phyloP scores from a whole-genome alignment of 306 rosid species.

The Pterocarpus macrocarpus region DNA sequence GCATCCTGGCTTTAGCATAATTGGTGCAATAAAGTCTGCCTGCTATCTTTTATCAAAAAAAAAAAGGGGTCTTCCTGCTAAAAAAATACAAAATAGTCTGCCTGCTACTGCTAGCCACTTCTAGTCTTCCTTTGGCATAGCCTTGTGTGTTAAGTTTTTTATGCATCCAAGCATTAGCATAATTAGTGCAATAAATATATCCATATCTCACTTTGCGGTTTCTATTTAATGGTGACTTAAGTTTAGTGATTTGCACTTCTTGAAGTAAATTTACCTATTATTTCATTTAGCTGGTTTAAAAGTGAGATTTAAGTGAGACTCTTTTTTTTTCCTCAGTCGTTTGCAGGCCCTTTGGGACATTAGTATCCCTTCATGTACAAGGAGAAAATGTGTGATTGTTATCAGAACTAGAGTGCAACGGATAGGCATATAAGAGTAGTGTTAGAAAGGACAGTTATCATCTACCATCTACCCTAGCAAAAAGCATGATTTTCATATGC shows the following conservation, averaged over 20 bases:
- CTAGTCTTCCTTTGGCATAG: slow-evolving; percentile 13
- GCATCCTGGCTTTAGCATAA: neutral
- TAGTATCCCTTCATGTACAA: slow-evolving; percentile 29
- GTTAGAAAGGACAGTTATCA: slow-evolving; percentile 31
- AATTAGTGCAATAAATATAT: slow-evolving; percentile 27
- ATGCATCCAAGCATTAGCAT: slow-evolving; percentile 6
- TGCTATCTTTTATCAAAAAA: neutral
- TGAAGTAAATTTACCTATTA: slow-evolving; percentile 4
- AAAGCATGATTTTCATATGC: slow-evolving; percentile 7
- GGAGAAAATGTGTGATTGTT: slow-evolving; percentile 29
- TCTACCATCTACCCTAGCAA: slow-evolving; percentile 24
- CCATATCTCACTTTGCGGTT: neutral
- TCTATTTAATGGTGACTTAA: neutral
- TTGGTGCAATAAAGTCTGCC: slow-evolving; percentile 1
- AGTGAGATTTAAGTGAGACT: neutral
- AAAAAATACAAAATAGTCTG: neutral
- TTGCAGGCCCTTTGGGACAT: slow-evolving; percentile 24
- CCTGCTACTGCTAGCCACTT: slow-evolving; percentile 25
- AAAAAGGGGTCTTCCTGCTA: too few species aligned
- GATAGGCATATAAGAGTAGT: slow-evolving; percentile 25
- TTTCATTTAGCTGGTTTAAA: slow-evolving; percentile 26
- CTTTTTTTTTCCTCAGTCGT: neutral
- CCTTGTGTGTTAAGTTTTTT: slow-evolving; percentile 20
- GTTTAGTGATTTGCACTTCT: slow-evolving; percentile 24
- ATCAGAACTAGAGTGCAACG: slow-evolving; percentile 24